Base-by-base conservation (phyloP, 1,139 yeast species). In the Taphrina communis region DNA sequence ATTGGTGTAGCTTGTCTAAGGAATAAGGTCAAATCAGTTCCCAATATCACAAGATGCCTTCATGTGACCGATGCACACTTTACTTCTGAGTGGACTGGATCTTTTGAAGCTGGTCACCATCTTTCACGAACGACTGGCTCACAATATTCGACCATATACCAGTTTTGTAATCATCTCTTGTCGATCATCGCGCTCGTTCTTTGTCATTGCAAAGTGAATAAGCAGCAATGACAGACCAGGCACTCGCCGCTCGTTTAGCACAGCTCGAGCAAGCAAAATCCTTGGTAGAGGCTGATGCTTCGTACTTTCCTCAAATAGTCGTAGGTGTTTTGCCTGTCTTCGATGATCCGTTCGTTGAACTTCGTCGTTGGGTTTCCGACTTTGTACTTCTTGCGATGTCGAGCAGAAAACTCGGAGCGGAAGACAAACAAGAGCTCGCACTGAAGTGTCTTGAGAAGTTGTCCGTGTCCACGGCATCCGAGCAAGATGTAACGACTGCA, bases 331-430 rank as follows among this genome's bases (percentile, higher is more conserved):
- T 79, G 48, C 77, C 80, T 21, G 73, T 80, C 31, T 79, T 81
- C n/a, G 75, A 75, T 55, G 74, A 76, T 7, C 76, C 78, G 2
- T 80, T 78, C 42, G 69, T 73, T 8, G 73, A 72, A 21, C 73
- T 80, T 19, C 74, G 81, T 14, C 75, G 75, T 42, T 81, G 83
- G 83, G 77, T 80, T 61, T 75, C 80, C 1, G 74, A 72, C 21
- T 80, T 80, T 71, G 73, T 81, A n/a, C 75, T 76, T 25, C 81
- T 79, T 65, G 81, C 80, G 11, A 78, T 81, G 66, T 73, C 80
- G 12, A 73, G 78, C 11, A 71, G 72, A 11, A 76, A 74, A 19
- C 72, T 79, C 39, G 74, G 75, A 25, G 72, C 67, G 31, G 74
- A 73, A 9, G 74, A 72, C 41, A 77, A 75, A 61, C 72, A 74